phyloP scores from a whole-genome alignment of 768 basidiomycete species.

The Suillus brevipes region DNA sequence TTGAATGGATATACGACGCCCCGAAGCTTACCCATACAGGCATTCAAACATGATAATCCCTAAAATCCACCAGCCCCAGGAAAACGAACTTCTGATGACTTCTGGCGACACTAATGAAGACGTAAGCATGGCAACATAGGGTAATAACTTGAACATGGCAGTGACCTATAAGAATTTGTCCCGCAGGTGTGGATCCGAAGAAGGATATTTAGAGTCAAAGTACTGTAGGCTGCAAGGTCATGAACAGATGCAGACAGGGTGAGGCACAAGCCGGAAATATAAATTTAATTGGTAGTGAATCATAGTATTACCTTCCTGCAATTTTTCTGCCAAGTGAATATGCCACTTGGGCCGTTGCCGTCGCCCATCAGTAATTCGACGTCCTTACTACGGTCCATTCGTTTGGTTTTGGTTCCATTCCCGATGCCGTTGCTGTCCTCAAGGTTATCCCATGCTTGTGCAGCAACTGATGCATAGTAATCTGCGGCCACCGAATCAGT shows the following conservation, averaged over 20 bases:
- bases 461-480: slow-evolving; percentile 89
- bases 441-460: slow-evolving; percentile 92
- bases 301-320: slow-evolving; percentile 69
- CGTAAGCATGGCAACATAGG: slow-evolving; percentile 23
- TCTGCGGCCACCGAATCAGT: slow-evolving; percentile 46
- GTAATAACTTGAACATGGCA: slow-evolving; percentile 18
- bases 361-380: slow-evolving; percentile 84
- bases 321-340: slow-evolving; percentile 95
- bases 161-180: slow-evolving; percentile 71
- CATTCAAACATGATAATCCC: slow-evolving; percentile 98
- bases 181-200: slow-evolving; percentile 59
- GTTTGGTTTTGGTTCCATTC: slow-evolving; percentile 73
- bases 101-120: slow-evolving; percentile 76
- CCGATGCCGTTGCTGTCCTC: slow-evolving; percentile 69
- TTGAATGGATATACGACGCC: slow-evolving; percentile 30
- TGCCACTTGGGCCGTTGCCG: slow-evolving; percentile 74
- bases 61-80: slow-evolving; percentile 98
- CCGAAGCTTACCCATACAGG: slow-evolving; percentile 74
- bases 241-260: slow-evolving; percentile 24
- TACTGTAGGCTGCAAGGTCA: slow-evolving; percentile 13
- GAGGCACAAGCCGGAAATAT: slow-evolving; percentile 22
- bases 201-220: slow-evolving; percentile 27
- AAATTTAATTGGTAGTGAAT: slow-evolving; percentile 29
- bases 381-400: slow-evolving; percentile 77
- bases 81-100: slow-evolving; percentile 85